Percentiles rank a stretch among this genome's conserved stretches.
These are phyloP conservation scores for Warburgia ugandensis DNA, from an alignment of 164 flowering plant genomes.

Conservation along the genomic window DNA sequence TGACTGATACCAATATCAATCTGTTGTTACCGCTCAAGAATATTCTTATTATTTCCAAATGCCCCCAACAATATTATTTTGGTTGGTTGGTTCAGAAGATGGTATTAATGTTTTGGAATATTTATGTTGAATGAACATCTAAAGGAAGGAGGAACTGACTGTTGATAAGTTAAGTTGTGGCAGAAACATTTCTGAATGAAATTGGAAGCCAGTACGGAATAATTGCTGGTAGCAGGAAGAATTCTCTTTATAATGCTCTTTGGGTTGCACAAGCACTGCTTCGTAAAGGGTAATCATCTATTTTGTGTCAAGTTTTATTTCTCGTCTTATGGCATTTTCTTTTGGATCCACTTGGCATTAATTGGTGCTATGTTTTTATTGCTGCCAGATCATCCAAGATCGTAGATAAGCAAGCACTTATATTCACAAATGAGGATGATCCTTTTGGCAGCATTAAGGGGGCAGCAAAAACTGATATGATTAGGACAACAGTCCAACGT, in stretches of 20 bases:
- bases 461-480: conserved; percentile 69
- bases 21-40: too few species aligned
- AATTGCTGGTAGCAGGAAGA: conserved; percentile 69
- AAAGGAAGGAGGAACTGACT: neutral
- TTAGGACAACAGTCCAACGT: conserved; percentile 80
- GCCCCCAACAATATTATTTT: too few species aligned
- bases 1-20: too few species aligned
- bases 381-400: conserved; percentile 69
- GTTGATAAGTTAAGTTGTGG: conserved; percentile 8
- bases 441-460: conserved; percentile 84
- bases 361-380: conserved; percentile 5
- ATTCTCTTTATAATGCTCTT: conserved; percentile 83
- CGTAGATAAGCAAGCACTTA: conserved; percentile 67
- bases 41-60: too few species aligned
- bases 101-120: too few species aligned
- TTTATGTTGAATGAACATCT: neutral
- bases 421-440: conserved; percentile 94
- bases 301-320: neutral
- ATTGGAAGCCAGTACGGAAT: conserved; percentile 88
- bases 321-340: neutral
- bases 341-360: neutral
- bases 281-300: conserved; percentile 70
- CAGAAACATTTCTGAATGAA: conserved; percentile 58
- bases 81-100: too few species aligned
- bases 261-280: conserved; percentile 96